Evolutionary conservation across 352 stramenopile species (phyloP).

Genomic region (Globisporangium polare): DNA sequence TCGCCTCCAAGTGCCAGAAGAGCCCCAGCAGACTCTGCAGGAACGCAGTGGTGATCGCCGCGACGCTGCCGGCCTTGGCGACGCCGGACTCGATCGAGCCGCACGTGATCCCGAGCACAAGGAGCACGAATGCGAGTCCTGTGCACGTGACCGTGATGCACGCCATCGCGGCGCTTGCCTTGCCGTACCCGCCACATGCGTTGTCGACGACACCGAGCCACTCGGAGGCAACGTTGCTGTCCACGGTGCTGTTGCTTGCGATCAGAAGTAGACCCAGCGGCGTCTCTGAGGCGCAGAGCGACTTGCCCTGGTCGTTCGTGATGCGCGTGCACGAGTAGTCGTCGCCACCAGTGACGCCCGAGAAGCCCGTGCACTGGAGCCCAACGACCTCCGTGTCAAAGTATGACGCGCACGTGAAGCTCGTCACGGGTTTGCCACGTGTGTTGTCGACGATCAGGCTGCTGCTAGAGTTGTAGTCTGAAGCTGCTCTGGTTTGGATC

Average conservation of each 20-base stretch:
- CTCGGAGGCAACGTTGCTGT: background rate
- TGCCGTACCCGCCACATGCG: conserved; percentile 34
- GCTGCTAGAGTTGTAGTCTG: conserved; percentile 2
- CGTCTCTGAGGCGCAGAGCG: conserved; percentile 25
- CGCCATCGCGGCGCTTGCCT: conserved; percentile 25
- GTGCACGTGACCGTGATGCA: conserved; percentile 24
- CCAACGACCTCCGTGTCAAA: conserved; percentile 26
- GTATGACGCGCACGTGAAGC: conserved; percentile 37
- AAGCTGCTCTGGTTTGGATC: conserved; percentile 20
- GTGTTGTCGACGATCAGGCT: background rate
- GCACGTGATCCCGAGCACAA: conserved; percentile 43
- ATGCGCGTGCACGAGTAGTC: conserved; percentile 19
- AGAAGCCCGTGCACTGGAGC: conserved; percentile 24
- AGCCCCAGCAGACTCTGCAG: conserved; percentile 31
- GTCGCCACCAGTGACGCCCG: background rate
- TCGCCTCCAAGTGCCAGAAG: conserved; percentile 41
- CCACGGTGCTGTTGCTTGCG: background rate
- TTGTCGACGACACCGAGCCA: conserved; percentile 44
- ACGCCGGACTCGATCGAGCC: conserved; percentile 38
- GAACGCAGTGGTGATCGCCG: conserved; percentile 15
- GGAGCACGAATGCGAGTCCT: conserved; percentile 20
- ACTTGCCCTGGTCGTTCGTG: conserved; percentile 18
- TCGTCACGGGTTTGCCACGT: conserved; percentile 17
- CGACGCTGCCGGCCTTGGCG: conserved; percentile 26
- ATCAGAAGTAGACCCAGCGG: conserved; percentile 30